Percentiles rank a stretch among this genome's conserved stretches.
These are phyloP conservation scores for Colletotrichum acutatum DNA, from an alignment of 2,329 filamentous ascomycete genomes.

Conservation along the genomic window DNA sequence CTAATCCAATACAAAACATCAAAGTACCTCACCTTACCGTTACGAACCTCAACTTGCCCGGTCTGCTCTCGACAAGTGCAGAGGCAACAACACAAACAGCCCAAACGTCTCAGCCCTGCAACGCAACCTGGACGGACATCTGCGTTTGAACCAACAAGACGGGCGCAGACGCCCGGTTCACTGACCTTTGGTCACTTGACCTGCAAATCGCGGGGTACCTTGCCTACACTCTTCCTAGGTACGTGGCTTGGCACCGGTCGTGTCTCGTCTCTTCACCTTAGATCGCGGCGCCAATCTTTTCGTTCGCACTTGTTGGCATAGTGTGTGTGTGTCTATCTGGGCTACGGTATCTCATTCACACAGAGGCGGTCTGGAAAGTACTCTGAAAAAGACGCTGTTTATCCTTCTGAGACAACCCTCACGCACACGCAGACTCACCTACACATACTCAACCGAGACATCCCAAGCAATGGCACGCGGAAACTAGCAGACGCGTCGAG, in stretches of 20 bases:
- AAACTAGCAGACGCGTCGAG: neutral
- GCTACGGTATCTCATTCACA: neutral
- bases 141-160: neutral
- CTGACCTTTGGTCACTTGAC: slow-evolving; percentile 22
- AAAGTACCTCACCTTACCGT: neutral
- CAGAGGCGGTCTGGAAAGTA: neutral
- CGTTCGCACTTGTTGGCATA: neutral
- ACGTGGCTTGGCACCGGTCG: slow-evolving; percentile 13
- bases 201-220: slow-evolving; percentile 14
- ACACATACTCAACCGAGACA: neutral
- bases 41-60: too few species aligned
- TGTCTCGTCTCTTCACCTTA: neutral
- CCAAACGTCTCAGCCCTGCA: neutral
- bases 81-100: neutral
- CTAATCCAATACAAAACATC: neutral
- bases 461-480: neutral
- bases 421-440: too few species aligned
- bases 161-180: neutral
- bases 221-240: neutral
- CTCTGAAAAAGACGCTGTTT: neutral
- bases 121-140: neutral
- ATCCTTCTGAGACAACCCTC: neutral
- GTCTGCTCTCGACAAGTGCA: neutral
- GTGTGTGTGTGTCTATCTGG: neutral
- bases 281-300: neutral